Evolutionary conservation across 2,329 filamentous ascomycete genomes (phyloP), one percentile per base, ranked within the genome.

Genomic region (Venturia effusa): DNA sequence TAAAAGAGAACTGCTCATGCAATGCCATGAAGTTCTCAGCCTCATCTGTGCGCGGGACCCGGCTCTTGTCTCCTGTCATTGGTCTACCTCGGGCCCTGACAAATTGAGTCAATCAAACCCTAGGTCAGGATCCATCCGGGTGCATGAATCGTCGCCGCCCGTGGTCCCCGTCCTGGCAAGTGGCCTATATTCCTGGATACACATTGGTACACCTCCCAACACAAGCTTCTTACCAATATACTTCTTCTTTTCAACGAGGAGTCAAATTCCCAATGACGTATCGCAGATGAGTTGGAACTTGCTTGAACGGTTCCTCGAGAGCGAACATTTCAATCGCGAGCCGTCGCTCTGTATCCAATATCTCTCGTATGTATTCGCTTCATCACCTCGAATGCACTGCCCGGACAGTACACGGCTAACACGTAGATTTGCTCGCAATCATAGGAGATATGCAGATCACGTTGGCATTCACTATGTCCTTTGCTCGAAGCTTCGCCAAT

Each of bases 291-390:
- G 78, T 79, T 93, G 89, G 89, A 88, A 92, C 81, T 82, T 94
- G 80, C 84, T 94, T 75, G 88, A 90, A 82, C 86, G 90, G 78
- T 92, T 93, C 84, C 86, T 94, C 81, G 89, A 93, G 83, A 92
- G 88, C 80, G 90, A 94, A 82, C 89, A 94, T 81, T 94, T 94
- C 83, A 93, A 92, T 81, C 88, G 89, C 79, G 88, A 93, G 78
- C 89, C 90, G 68, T 93, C 92, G 76, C 86, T 94, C 76, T 88
- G 89, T 67, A 90, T 94, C 74, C 90, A 89, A 68, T 94, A 94
- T 78, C 85, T 94, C 73, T 90, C 89, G 89, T 93, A 81, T 84
- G 87, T 66, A 63, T 41, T 40, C 55, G 2, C 57, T 64, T 68
- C 67, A 19, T 60, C 71, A 68, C 67, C 66, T 66, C 67, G 67